Evolutionary conservation across 495 filamentous ascomycete genomes (phyloP).

Genomic region (Penicillium salamii): DNA sequence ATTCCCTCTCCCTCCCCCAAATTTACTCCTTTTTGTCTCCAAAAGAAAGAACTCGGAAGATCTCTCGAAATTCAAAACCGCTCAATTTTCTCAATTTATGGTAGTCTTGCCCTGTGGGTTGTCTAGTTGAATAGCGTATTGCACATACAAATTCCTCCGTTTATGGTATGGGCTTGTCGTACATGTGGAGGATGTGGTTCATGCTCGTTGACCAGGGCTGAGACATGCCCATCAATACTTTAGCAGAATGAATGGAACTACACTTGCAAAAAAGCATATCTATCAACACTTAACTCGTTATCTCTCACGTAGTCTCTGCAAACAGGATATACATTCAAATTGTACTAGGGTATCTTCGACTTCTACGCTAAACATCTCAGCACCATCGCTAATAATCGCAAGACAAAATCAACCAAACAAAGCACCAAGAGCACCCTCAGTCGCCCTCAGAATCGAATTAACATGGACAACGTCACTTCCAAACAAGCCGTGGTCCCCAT

Average conservation of each 20-base stretch:
- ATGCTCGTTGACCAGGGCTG: too few relatives aligned
- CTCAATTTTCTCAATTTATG: too few relatives aligned
- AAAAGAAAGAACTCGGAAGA: conserved; percentile 43
- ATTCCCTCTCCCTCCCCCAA: conserved; percentile 22
- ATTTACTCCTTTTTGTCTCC: conserved; percentile 36
- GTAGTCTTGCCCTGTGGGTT: too few relatives aligned
- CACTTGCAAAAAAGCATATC: too few relatives aligned
- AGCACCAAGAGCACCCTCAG: conserved; percentile 31
- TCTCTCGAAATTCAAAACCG: conserved; percentile 43
- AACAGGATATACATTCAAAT: neutral
- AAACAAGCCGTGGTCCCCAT: conserved; percentile 2
- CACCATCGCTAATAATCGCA: conserved; percentile 12
- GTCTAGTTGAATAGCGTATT: too few relatives aligned
- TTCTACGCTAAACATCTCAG: conserved; percentile 1
- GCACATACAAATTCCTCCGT: too few relatives aligned
- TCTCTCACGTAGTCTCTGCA: too few relatives aligned
- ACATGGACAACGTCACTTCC: conserved; percentile 16
- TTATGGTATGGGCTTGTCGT: too few relatives aligned
- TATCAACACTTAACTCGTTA: too few relatives aligned
- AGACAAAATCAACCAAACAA: conserved; percentile 27
- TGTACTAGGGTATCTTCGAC: conserved; percentile 18
- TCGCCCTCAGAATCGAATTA: conserved; percentile 33
- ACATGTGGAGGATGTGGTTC: too few relatives aligned
- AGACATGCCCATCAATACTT: too few relatives aligned
- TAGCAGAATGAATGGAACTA: too few relatives aligned